Evolutionary conservation across 1,139 yeast species (phyloP), one percentile per base, ranked within the genome.

Genomic region (Candida tetrigidarum): DNA sequence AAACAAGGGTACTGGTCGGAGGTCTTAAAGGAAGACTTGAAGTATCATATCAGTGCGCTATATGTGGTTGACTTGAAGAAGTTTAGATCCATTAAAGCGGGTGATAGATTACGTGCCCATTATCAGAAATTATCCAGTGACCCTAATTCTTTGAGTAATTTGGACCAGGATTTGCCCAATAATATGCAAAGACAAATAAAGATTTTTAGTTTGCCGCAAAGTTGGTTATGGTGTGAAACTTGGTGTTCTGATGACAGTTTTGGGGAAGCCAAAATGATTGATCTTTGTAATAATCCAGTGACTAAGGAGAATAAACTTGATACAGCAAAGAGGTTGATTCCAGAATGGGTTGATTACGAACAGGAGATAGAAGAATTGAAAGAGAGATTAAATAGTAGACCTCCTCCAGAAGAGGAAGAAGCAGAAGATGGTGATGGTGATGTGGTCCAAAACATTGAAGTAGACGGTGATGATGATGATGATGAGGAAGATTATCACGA

Each of bases 201-300:
- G 37, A 90, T 90, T 20, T 78, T 71, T 57, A 84, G 95, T 18
- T 69, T 89, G 36, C 88, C 91, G 2, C 86, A 85, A 55, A 90
- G 86, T 39, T 90, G 96, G 95, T 68, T 88, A 32, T 90, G 96
- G 96, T 89, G 96, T 64, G 96, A 89, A 58, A 88, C 96, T 0
- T 90, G 96, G 96, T 88, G 96, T 60, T 72, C 83, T n/a, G 87
- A 81, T 52, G 84, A 77, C 41, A 69, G 79, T 23, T 64, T 85
- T 47, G 58, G 59, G 40, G 67, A 66, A 0, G 96, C 96, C 1
- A 86, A 83, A 59, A 86, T 92, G 18, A 85, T 89, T 52, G 96
- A 89, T 60, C 67, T 89, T 53, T 89, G 96, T 63, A 86, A 86
- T 61, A 87, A 89, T 56, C 96, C 96, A 2, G 62, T 85, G 49